These are phyloP conservation scores for Tricholoma sp. DNA, from an alignment of 768 basidiomycete genomes.

Conservation along the genomic window DNA sequence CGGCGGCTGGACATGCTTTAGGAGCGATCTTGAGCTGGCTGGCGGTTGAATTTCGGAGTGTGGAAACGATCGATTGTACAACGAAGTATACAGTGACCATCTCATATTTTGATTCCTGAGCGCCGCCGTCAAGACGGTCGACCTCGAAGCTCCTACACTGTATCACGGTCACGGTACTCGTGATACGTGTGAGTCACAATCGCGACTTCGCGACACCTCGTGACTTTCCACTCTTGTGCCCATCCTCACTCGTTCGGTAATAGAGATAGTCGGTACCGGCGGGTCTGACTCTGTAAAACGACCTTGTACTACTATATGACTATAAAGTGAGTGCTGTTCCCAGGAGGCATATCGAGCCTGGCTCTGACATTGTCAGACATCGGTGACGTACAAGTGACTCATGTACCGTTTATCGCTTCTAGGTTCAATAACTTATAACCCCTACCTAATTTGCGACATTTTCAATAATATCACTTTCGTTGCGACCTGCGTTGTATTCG, in stretches of 20 bases:
- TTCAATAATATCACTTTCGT: not conserved
- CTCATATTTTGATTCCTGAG: no score
- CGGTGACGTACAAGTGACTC: not conserved
- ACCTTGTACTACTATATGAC: not conserved
- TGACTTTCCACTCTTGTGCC: not conserved
- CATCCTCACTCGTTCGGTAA: not conserved
- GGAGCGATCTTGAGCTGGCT: conserved; percentile 5
- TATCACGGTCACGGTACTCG: not conserved
- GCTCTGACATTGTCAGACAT: not conserved
- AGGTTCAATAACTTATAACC: not conserved
- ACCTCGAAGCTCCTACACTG: no score
- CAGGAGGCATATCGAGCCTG: not conserved
- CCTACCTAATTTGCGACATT: not conserved
- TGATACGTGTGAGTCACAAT: not conserved
- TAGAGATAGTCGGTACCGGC: not conserved
- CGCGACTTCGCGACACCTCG: not conserved
- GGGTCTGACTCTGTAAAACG: not conserved
- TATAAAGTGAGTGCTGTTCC: not conserved
- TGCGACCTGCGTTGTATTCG: not conserved
- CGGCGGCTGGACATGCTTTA: not conserved
- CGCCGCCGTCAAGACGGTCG: no score
- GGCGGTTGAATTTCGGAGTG: conserved; percentile 1
- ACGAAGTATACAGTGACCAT: no score
- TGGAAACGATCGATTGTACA: not conserved
- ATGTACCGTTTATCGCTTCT: not conserved